Evolutionary conservation across 768 basidiomycete species (phyloP).

Genomic region (Hydnum rufescens): DNA sequence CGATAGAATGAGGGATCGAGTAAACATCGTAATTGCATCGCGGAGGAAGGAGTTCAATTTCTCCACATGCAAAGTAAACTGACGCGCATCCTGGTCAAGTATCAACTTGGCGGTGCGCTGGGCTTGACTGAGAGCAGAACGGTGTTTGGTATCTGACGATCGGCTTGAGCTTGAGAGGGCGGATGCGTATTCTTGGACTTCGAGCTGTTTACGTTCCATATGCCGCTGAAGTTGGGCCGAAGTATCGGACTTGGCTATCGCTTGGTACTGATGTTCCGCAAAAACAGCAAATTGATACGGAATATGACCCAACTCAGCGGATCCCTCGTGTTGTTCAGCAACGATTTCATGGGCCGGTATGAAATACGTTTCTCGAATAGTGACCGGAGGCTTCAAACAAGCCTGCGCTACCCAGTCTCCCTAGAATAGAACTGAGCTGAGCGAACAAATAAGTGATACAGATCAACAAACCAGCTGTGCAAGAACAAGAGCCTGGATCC

Average conservation of each 20-base stretch:
- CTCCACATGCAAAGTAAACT: constrained; percentile 6
- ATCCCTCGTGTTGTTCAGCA: constrained; percentile 6
- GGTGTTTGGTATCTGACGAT: neutral
- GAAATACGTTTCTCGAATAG: constrained; percentile 56
- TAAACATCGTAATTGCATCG: constrained; percentile 72
- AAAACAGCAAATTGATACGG: constrained; percentile 75
- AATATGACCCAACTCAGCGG: constrained; percentile 20
- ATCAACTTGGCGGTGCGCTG: constrained; percentile 4
- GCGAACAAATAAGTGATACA: neutral
- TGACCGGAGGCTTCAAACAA: constrained; percentile 53
- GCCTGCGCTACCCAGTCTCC: constrained; percentile 85
- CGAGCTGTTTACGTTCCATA: constrained; percentile 46
- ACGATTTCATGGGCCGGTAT: constrained; percentile 31
- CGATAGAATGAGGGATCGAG: constrained; percentile 46
- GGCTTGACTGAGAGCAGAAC: neutral
- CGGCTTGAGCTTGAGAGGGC: constrained; percentile 2
- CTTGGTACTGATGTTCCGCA: constrained; percentile 71
- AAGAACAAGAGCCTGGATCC: neutral
- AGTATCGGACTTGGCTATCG: constrained; percentile 48
- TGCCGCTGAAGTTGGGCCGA: constrained; percentile 49
- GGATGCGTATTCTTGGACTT: constrained; percentile 36
- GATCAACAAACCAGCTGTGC: neutral
- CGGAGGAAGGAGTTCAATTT: constrained; percentile 43
- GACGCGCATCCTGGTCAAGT: constrained; percentile 22
- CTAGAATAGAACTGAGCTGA: constrained; percentile 22